Conservation (phyloP, 1,139 yeast species). For the Suhomyces anneliseae region DNA sequence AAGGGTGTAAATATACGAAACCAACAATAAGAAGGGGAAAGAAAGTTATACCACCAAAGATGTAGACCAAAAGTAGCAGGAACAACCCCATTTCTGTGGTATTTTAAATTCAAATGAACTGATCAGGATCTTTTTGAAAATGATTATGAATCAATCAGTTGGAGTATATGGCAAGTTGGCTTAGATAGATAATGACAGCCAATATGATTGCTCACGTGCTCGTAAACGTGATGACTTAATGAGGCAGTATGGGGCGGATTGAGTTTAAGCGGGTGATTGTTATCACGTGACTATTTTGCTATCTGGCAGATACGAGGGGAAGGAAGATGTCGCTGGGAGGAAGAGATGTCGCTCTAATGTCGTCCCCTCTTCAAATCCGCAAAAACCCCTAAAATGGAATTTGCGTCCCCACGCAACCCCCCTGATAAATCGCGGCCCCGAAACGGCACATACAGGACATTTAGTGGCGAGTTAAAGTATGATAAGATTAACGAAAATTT, state of each 20-base stretch:
- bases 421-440: not conserved
- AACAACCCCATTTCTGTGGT: conserved; percentile 18
- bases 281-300: too few species aligned
- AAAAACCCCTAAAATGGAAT: not conserved
- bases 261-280: not conserved
- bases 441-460: not conserved
- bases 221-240: not conserved
- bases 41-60: conserved; percentile 80
- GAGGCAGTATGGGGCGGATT: not conserved
- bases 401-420: not conserved
- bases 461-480: not conserved
- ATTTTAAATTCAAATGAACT: too few species aligned
- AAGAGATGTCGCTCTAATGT: not conserved
- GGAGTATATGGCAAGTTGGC: too few species aligned
- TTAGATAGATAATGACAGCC: not conserved
- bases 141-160: too few species aligned
- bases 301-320: too few species aligned
- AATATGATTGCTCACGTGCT: not conserved
- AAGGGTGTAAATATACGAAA: conserved; percentile 39
- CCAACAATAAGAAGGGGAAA: conserved; percentile 53
- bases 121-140: too few species aligned
- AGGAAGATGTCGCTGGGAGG: not conserved
- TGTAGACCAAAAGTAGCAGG: conserved; percentile 27
- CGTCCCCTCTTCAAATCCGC: not conserved
- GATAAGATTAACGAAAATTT: not conserved